Evolutionary conservation across 2,329 filamentous ascomycete species (phyloP).

Genomic region (Exophiala calicioides): DNA sequence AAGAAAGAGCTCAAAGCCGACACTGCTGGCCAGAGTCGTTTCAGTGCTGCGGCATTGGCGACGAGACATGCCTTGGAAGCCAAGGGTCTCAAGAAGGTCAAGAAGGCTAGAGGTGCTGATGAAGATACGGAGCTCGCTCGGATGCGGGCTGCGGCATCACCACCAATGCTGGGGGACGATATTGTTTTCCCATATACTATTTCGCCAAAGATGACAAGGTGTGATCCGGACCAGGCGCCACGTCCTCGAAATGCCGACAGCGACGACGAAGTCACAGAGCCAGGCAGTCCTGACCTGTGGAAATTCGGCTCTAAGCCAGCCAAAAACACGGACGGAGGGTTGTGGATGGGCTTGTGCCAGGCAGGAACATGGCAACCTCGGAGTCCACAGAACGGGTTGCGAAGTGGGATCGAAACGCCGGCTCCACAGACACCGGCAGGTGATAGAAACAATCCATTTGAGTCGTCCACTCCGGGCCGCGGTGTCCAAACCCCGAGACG

Average conservation of each 20-base stretch:
- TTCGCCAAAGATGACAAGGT: constrained; percentile 80
- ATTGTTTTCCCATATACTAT: constrained; percentile 77
- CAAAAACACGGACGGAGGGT: constrained; percentile 22
- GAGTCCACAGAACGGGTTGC: constrained; percentile 29
- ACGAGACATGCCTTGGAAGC: constrained; percentile 29
- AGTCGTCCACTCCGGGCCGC: constrained; percentile 19
- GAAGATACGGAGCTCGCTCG: constrained; percentile 46
- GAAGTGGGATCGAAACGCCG: constrained; percentile 41
- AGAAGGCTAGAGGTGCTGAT: constrained; percentile 25
- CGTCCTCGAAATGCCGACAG: constrained; percentile 54
- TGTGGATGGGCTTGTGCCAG: constrained; percentile 37
- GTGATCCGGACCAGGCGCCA: constrained; percentile 71
- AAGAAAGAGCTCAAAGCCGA: constrained; percentile 43
- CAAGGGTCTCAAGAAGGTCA: constrained; percentile 20
- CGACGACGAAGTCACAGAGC: constrained; percentile 55
- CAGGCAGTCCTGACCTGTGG: constrained; percentile 38
- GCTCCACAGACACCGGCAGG: constrained; percentile 40
- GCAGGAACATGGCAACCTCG: constrained; percentile 29
- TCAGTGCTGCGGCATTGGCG: constrained; percentile 37
- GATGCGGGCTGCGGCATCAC: constrained; percentile 62
- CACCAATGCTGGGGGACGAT: constrained; percentile 85
- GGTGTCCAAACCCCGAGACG: constrained; percentile 34
- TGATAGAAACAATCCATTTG: constrained; percentile 37
- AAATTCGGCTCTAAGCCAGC: constrained; percentile 31
- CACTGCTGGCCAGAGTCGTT: constrained; percentile 36